Evolutionary conservation across 2,329 filamentous ascomycete species (phyloP).

Genomic region (Diaporthe ilicicola): DNA sequence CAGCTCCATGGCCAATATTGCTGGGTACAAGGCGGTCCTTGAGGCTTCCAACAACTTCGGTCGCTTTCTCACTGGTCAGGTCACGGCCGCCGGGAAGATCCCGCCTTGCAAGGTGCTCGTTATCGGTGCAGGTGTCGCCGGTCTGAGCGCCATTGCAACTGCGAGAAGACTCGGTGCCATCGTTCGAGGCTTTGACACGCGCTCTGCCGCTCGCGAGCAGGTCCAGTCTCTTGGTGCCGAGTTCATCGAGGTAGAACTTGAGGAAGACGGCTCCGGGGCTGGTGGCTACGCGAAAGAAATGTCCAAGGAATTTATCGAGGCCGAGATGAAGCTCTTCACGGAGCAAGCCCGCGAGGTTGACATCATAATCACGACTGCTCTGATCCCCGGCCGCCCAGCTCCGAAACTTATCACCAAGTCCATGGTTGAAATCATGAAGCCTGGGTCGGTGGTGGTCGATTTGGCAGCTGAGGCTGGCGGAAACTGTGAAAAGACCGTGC

Average conservation of each 20-base stretch:
- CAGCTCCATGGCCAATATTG: conserved; percentile 94
- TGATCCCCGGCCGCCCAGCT: conserved; percentile 85
- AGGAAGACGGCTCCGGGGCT: conserved; percentile 85
- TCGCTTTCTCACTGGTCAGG: conserved; percentile 87
- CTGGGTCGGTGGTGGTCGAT: conserved; percentile 88
- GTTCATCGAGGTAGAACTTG: conserved; percentile 84
- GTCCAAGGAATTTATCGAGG: conserved; percentile 92
- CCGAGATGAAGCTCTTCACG: conserved; percentile 91
- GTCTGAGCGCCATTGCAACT: conserved; percentile 86
- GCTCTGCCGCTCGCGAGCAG: conserved; percentile 86
- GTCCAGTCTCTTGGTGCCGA: conserved; percentile 91
- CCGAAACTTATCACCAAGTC: conserved; percentile 84
- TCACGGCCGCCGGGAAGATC: conserved; percentile 89
- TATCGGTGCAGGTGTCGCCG: conserved; percentile 89
- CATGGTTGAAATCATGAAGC: conserved; percentile 87
- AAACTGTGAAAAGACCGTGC: conserved; percentile 84
- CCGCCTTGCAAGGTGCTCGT: conserved; percentile 90
- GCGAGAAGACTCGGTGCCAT: conserved; percentile 88
- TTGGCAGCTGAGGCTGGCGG: conserved; percentile 87
- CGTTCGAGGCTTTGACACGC: conserved; percentile 90
- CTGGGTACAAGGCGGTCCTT: conserved; percentile 89
- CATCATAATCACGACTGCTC: conserved; percentile 91
- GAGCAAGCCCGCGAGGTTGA: conserved; percentile 89
- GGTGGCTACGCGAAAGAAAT: conserved; percentile 94
- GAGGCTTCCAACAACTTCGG: conserved; percentile 92